These are phyloP conservation scores for Stemphylium lycopersici DNA, from an alignment of 2,329 filamentous ascomycete genomes.

Conservation along the genomic window DNA sequence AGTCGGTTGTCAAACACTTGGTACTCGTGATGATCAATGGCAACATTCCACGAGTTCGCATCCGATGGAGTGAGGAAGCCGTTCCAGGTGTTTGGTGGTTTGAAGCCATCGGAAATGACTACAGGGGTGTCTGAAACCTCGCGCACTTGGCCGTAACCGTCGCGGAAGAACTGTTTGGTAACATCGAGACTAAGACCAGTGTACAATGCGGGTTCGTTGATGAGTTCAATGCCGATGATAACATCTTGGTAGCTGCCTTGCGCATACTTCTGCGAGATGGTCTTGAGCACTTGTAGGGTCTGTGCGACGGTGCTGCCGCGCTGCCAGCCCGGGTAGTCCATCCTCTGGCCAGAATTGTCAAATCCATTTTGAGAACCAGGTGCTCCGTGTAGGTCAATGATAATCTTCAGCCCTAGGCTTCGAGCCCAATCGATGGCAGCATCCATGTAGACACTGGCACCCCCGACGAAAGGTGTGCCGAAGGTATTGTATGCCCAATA, in stretches of 20 bases:
- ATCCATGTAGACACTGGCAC: slow-evolving; percentile 61
- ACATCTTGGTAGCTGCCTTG: slow-evolving; percentile 61
- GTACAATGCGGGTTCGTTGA: slow-evolving; percentile 61
- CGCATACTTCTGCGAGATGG: slow-evolving; percentile 64
- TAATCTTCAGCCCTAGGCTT: slow-evolving; percentile 59
- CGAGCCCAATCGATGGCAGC: slow-evolving; percentile 64
- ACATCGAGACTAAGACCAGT: slow-evolving; percentile 54
- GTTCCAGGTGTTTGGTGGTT: slow-evolving; percentile 63
- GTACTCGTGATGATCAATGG: slow-evolving; percentile 73
- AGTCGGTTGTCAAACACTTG: slow-evolving; percentile 64
- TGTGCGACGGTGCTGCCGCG: slow-evolving; percentile 56
- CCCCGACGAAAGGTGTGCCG: slow-evolving; percentile 58
- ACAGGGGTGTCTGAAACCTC: slow-evolving; percentile 56
- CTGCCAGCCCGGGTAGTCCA: slow-evolving; percentile 53
- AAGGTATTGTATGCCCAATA: slow-evolving; percentile 64
- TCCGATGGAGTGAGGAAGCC: slow-evolving; percentile 62
- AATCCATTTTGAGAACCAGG: slow-evolving; percentile 66
- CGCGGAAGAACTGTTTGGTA: slow-evolving; percentile 61
- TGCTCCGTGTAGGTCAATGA: slow-evolving; percentile 65
- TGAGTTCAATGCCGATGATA: slow-evolving; percentile 62
- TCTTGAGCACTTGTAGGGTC: slow-evolving; percentile 63
- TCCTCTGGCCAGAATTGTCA: slow-evolving; percentile 65
- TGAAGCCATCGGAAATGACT: slow-evolving; percentile 66
- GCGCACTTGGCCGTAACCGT: slow-evolving; percentile 58
- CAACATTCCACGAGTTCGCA: slow-evolving; percentile 60